Conservation (phyloP, 2,329 filamentous ascomycete genomes). For the Bimuria novae-zelandiae region DNA sequence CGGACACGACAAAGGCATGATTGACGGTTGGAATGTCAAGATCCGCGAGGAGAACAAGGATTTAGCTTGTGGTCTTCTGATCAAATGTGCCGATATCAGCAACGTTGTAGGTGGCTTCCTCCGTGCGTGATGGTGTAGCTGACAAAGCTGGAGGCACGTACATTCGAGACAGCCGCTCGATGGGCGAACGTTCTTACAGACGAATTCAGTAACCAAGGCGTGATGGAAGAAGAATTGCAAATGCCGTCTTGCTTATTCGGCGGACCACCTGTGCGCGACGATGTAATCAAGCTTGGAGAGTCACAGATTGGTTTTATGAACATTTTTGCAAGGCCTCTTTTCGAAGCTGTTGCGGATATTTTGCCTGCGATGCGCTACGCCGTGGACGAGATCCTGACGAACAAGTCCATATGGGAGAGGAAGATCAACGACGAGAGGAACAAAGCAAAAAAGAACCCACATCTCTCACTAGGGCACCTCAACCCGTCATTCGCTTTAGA, state of each 20-base stretch:
- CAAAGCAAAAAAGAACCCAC: conserved; percentile 47
- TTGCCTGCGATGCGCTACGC: conserved; percentile 84
- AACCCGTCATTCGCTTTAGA: conserved; percentile 30
- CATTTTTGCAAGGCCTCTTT: conserved; percentile 89
- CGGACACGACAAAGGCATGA: conserved; percentile 63
- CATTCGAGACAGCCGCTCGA: conserved; percentile 77
- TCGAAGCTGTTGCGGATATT: conserved; percentile 83
- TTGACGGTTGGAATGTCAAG: conserved; percentile 77
- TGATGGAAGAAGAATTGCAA: conserved; percentile 85
- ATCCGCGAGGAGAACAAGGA: conserved; percentile 76
- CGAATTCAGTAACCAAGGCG: conserved; percentile 90
- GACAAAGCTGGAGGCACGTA: conserved; percentile 69
- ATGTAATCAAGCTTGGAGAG: conserved; percentile 79
- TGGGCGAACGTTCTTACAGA: conserved; percentile 96
- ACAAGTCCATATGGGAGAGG: conserved; percentile 74
- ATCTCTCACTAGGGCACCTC: conserved; percentile 28
- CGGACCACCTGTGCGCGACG: conserved; percentile 77
- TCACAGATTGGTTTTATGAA: conserved; percentile 97
- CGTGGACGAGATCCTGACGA: conserved; percentile 77
- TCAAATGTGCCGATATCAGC: conserved; percentile 98
- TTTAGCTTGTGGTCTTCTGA: conserved; percentile 84
- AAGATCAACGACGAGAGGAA: conserved; percentile 68
- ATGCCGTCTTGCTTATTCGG: conserved; percentile 87
- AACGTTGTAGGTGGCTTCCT: conserved; percentile 78
- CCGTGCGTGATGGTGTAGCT: conserved; percentile 7